phyloP scores from a whole-genome alignment of 768 basidiomycete genomes.

The Leccinum imitatum region DNA sequence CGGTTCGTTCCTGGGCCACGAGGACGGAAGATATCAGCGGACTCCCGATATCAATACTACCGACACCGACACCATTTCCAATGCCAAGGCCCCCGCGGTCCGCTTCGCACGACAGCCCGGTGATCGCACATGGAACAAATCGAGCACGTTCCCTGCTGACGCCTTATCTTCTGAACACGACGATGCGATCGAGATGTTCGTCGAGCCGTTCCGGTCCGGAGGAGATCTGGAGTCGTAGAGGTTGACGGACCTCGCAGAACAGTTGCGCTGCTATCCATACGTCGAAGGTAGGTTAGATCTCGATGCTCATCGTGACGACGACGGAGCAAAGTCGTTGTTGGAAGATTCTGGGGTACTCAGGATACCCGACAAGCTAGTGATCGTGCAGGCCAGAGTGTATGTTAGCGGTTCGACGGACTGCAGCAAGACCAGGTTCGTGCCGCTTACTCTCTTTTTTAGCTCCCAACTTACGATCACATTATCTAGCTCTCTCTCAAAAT shows the following conservation, averaged over 20 bases:
- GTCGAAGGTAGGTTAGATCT: slow-evolving; percentile 23
- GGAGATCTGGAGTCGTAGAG: slow-evolving; percentile 41
- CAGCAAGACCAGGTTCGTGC: slow-evolving; percentile 27
- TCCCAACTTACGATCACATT: no score
- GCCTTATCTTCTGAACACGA: slow-evolving; percentile 42
- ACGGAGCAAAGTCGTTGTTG: slow-evolving; percentile 25
- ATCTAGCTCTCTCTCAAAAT: background rate
- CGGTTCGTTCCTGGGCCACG: background rate
- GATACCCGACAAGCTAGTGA: no score
- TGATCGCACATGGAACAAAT: slow-evolving; percentile 24
- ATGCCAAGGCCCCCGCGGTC: background rate
- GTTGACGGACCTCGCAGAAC: slow-evolving; percentile 45
- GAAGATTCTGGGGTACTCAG: slow-evolving; percentile 51
- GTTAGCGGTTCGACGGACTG: no score
- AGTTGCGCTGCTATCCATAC: slow-evolving; percentile 25
- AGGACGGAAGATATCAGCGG: background rate
- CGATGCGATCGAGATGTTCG: slow-evolving; percentile 44
- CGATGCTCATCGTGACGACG: slow-evolving; percentile 10
- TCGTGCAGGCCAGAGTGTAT: no score
- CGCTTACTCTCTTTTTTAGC: no score
- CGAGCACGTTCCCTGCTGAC: slow-evolving; percentile 44
- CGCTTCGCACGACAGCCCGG: background rate
- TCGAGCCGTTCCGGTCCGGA: slow-evolving; percentile 41
- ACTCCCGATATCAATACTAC: background rate
- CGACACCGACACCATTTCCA: background rate